Evolutionary conservation across 2,329 filamentous ascomycete species (phyloP).

Genomic region (Clarireedia sp.): DNA sequence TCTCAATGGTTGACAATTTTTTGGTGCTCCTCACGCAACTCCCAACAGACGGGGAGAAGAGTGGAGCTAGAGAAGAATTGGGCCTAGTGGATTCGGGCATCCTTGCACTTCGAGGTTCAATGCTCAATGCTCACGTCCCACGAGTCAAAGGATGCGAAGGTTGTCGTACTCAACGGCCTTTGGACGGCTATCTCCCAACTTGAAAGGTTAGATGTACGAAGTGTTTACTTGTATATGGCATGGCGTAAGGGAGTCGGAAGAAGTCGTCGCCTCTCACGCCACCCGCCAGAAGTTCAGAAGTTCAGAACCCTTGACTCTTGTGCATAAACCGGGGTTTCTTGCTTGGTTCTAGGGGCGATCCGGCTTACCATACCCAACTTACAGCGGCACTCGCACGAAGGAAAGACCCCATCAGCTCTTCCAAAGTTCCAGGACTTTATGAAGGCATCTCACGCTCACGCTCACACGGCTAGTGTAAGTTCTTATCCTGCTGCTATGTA

Average conservation of each 20-base stretch:
- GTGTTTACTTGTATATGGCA: too few relatives aligned
- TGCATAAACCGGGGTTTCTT: not conserved
- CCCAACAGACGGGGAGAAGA: constrained; percentile 8
- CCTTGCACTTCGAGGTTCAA: not conserved
- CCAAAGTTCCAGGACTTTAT: too few relatives aligned
- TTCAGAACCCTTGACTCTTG: not conserved
- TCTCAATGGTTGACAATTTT: constrained; percentile 8
- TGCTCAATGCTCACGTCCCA: too few relatives aligned
- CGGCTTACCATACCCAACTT: not conserved
- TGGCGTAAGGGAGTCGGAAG: not conserved
- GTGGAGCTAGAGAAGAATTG: not conserved
- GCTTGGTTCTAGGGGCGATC: not conserved
- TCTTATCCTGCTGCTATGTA: too few relatives aligned
- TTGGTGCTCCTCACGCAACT: not conserved
- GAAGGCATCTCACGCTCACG: too few relatives aligned
- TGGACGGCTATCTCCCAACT: not conserved
- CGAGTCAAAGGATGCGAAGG: too few relatives aligned
- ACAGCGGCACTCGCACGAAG: not conserved
- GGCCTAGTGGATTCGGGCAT: not conserved
- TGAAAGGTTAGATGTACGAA: too few relatives aligned
- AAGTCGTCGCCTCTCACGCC: not conserved
- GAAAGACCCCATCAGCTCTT: not conserved
- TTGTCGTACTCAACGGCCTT: constrained; percentile 2
- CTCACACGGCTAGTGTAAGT: too few relatives aligned
- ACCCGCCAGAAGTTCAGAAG: not conserved